Base-by-base conservation (phyloP, 192 early-diverging fungal genomes). In the Backusella luteola region DNA sequence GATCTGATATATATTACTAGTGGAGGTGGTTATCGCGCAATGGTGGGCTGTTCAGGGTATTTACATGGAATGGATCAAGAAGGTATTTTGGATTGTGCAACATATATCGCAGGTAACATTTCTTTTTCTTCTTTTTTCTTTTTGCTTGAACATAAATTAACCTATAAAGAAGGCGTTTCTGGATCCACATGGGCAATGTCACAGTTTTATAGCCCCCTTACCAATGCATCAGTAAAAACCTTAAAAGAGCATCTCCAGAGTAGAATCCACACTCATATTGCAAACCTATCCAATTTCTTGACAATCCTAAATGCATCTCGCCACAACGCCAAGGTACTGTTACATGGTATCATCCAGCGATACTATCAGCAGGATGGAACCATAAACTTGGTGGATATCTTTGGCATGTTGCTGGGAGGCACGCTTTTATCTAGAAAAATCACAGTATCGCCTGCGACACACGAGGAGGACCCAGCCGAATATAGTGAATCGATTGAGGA, bases 11-110 rank as follows among this genome's bases (percentile, higher is more conserved):
- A 21, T 15, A 68, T 67, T 19, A 39, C 38, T 41, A 90, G 90
- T 70, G 93, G 93, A 46, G 94, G 94, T 17, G 94, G 94, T 1
- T 93, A 89, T 80, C 88, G 93, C 3, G 92, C 93, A 19, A 95
- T 95, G 94, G 78, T 95, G 21, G 86, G 89, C 11, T 90, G 89
- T 17, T 76, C 88, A 11, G 91, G 92, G 23, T 94, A 89, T 71
- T 80, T 93, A 67, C 84, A 86, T 1, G 90, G 86, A 0, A 87
- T 91, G 80, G 77, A 92, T 23, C 79, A 91, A 34, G 78, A 85
- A 1, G 94, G 93, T 41, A 34, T 94, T 9, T 86, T 85, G 19
- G 91, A 93, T 72, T 93, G 91, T 66, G 80, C 87, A 9, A 91
- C 87, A 77, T 95, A 94, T 67, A 84, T 91, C 42, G 87, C 92